These are phyloP conservation scores for Metschnikowia reukaufii DNA, from an alignment of 805 yeast species.

Conservation along the genomic window DNA sequence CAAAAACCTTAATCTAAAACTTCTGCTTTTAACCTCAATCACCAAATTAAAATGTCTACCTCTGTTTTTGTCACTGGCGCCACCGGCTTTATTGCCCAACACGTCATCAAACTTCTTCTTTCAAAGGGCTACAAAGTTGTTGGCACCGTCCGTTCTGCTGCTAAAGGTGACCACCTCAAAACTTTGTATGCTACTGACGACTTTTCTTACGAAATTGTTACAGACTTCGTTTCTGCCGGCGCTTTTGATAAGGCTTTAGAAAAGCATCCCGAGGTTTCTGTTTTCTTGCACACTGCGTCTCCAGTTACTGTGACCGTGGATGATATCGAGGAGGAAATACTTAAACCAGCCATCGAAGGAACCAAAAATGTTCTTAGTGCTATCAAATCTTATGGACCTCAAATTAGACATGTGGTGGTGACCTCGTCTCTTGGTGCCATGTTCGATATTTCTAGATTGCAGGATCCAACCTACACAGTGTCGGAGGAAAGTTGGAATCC, in stretches of 20 bases:
- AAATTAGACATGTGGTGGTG: constrained; percentile 13
- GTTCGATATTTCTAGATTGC: constrained; percentile 6
- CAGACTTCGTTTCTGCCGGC: constrained; percentile 43
- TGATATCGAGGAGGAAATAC: constrained; percentile 49
- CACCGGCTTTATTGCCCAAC: constrained; percentile 32
- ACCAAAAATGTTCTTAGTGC: constrained; percentile 15
- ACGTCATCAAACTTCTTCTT: constrained; percentile 23
- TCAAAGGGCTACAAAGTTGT: constrained; percentile 23
- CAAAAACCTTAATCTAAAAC: not conserved
- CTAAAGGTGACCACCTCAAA: constrained; percentile 21
- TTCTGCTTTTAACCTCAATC: not conserved
- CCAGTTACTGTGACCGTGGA: constrained; percentile 48
- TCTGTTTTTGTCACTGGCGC: constrained; percentile 31
- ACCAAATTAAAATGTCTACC: not conserved
- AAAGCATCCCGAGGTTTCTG: constrained; percentile 49
- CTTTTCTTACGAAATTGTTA: constrained; percentile 46
- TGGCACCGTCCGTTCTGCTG: constrained; percentile 26
- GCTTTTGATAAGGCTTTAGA: constrained; percentile 48
- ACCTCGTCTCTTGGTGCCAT: constrained; percentile 14
- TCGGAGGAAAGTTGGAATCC: constrained; percentile 46
- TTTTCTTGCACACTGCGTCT: constrained; percentile 60
- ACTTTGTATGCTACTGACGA: constrained; percentile 30
- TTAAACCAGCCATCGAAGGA: constrained; percentile 51
- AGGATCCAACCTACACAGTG: constrained; percentile 14
- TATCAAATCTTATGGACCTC: constrained; percentile 10